Percentiles rank a stretch among this genome's conserved stretches.
phyloP scores from a whole-genome alignment of 2,329 filamentous ascomycete genomes.

The Tolypocladium cylindrosporum region DNA sequence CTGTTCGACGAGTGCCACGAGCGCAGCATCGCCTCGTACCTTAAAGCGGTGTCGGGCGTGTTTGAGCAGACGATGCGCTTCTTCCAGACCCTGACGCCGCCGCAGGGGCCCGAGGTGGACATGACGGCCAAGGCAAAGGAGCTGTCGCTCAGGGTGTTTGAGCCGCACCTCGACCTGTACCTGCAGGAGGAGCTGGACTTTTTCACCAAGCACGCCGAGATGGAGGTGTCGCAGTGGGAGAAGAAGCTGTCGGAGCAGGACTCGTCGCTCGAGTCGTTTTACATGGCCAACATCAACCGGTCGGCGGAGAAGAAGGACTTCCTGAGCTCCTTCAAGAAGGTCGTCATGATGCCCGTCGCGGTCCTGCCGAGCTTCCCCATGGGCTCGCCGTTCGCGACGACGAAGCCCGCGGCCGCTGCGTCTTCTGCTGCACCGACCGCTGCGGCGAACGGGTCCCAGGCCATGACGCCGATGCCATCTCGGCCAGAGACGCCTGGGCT shows the following conservation, averaged over 20 bases:
- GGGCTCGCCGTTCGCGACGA: constrained; percentile 45
- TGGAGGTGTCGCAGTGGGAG: constrained; percentile 78
- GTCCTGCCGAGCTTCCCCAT: constrained; percentile 64
- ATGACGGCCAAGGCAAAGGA: constrained; percentile 56
- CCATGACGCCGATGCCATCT: constrained; percentile 28
- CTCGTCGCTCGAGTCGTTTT: constrained; percentile 81
- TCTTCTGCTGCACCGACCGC: background rate
- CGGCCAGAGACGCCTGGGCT: constrained; percentile 40
- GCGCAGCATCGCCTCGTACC: constrained; percentile 62
- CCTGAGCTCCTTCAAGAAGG: constrained; percentile 91
- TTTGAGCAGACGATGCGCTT: constrained; percentile 82
- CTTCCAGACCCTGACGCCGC: constrained; percentile 57
- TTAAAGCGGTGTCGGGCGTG: constrained; percentile 77
- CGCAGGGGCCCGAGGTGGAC: constrained; percentile 49
- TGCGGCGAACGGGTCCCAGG: constrained; percentile 16
- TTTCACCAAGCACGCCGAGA: constrained; percentile 68
- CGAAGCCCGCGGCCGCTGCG: constrained; percentile 20
- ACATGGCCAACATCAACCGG: constrained; percentile 90
- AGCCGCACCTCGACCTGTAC: constrained; percentile 89
- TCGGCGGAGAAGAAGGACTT: constrained; percentile 97
- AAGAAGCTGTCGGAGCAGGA: constrained; percentile 86
- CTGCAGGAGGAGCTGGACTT: constrained; percentile 82
- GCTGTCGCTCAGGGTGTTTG: constrained; percentile 66
- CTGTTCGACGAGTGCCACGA: constrained; percentile 83
- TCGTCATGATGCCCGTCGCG: constrained; percentile 97